Evolutionary conservation across 2,329 filamentous ascomycete genomes (phyloP).

Genomic region (Talaromyces albobiverticillius): DNA sequence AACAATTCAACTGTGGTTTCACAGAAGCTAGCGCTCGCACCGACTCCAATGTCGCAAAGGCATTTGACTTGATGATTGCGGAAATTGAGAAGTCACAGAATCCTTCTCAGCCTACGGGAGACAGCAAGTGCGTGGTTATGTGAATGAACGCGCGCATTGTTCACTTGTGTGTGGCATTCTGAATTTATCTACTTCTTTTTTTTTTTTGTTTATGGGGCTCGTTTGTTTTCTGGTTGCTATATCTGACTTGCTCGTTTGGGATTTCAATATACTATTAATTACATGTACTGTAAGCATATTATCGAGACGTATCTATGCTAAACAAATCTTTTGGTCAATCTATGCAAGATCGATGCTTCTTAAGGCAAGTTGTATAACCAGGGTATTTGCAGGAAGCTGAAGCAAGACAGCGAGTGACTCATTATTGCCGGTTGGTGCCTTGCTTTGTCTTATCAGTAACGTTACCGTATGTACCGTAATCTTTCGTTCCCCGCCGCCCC

Average conservation of each 20-base stretch:
- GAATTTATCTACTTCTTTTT: background rate
- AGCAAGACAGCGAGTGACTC: too few species aligned
- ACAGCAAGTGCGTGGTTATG: constrained; percentile 83
- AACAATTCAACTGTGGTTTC: constrained; percentile 88
- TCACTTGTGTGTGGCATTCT: background rate
- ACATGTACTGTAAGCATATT: background rate
- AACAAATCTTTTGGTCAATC: too few species aligned
- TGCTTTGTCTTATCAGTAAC: background rate
- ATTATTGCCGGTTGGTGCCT: too few species aligned
- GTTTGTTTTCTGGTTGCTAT: background rate
- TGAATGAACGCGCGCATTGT: constrained; percentile 35
- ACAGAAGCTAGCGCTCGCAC: constrained; percentile 92
- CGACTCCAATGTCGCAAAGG: constrained; percentile 88
- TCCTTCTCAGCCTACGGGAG: constrained; percentile 75
- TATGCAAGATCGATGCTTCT: constrained; percentile 14
- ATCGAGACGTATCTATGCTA: background rate
- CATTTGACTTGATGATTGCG: constrained; percentile 89
- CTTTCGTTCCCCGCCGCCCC: constrained; percentile 9
- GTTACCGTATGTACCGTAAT: constrained; percentile 4
- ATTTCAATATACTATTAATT: background rate
- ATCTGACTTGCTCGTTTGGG: background rate
- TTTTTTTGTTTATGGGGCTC: background rate
- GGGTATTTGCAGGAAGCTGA: too few species aligned
- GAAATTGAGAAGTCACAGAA: constrained; percentile 95
- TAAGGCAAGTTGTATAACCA: too few species aligned